A percentile compares a stretch with the other conserved stretches of the same genome.
Conservation (phyloP, 2,329 filamentous ascomycete species). For the Lithohypha guttulata region DNA sequence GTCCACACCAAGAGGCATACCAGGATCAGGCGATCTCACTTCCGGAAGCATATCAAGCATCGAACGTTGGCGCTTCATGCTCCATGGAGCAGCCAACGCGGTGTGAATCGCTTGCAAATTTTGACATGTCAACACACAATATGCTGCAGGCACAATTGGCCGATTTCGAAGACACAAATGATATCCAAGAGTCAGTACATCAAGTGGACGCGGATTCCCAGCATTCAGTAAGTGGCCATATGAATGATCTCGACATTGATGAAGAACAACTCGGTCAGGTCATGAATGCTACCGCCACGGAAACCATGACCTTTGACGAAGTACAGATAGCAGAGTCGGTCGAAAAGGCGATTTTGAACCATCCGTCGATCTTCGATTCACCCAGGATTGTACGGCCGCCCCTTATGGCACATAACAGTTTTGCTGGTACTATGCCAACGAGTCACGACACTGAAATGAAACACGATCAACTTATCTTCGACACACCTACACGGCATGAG, state of each 20-base stretch:
- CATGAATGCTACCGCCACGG: not conserved
- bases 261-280: slow-evolving; percentile 3
- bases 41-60: not conserved
- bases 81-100: not conserved
- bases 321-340: no score
- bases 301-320: not conserved
- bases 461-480: not conserved
- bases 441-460: not conserved
- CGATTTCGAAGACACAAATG: not conserved
- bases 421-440: slow-evolving; percentile 1
- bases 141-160: slow-evolving; percentile 18
- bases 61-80: not conserved
- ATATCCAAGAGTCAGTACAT: not conserved
- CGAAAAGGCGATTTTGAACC: not conserved
- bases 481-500: slow-evolving; percentile 5
- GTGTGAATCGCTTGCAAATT: slow-evolving; percentile 9
- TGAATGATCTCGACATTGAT: slow-evolving; percentile 8
- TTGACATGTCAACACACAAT: slow-evolving; percentile 16
- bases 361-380: slow-evolving; percentile 3
- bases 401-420: slow-evolving; percentile 10
- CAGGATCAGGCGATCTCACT: slow-evolving; percentile 2
- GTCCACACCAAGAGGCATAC: not conserved
- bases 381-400: slow-evolving; percentile 4
- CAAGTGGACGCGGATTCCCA: slow-evolving; percentile 6
- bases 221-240: not conserved